Conservation (phyloP, 2,329 filamentous ascomycete species). For the Fusarium concolor region DNA sequence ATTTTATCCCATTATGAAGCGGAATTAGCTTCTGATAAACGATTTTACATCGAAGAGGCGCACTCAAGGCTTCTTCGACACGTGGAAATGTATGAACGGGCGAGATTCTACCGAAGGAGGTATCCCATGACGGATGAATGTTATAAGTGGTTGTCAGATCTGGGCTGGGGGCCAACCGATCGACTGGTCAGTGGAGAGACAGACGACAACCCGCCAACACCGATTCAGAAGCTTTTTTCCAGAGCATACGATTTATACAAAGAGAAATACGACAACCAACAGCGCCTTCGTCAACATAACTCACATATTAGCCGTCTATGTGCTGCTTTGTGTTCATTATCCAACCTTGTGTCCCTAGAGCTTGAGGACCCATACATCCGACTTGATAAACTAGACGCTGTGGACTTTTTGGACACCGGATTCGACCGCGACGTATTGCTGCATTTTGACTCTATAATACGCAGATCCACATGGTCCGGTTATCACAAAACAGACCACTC, state of each 20-base stretch:
- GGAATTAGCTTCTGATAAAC: not conserved
- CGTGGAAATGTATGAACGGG: not conserved
- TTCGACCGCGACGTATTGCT: not conserved
- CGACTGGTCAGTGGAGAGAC: not conserved
- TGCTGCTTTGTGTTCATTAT: not conserved
- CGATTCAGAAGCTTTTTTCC: conserved; percentile 1
- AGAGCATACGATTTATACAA: not conserved
- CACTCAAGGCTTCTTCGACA: not conserved
- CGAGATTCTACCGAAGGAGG: not conserved
- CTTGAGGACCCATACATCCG: not conserved
- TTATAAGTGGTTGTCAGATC: not conserved
- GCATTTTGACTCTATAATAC: not conserved
- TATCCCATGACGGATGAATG: not conserved
- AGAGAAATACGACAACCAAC: not conserved
- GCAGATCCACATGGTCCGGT: conserved; percentile 2
- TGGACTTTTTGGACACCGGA: not conserved
- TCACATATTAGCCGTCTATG: not conserved
- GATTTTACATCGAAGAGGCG: not conserved
- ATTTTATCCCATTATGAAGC: not conserved
- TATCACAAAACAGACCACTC: not conserved
- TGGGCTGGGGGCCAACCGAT: not conserved
- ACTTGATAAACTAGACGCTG: not conserved
- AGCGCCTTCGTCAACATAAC: not conserved
- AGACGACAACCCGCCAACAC: not conserved
- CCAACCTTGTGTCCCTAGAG: not conserved